phyloP scores from a whole-genome alignment of 768 basidiomycete species.

The Lactarius sp. region DNA sequence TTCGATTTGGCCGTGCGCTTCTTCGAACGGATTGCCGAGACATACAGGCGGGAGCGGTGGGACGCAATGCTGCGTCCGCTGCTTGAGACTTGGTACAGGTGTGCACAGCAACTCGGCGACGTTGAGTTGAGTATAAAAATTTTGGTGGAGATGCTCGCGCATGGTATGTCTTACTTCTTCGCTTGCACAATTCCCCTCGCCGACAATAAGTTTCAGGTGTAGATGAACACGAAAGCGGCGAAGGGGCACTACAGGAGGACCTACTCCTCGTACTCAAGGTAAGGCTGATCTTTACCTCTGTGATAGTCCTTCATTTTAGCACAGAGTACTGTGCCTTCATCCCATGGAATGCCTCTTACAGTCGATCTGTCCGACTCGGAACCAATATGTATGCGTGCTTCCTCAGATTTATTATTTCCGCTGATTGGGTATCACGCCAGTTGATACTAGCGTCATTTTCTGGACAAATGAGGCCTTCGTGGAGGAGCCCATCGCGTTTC shows the following conservation, averaged over 20 bases:
- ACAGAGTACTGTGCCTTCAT: conserved; percentile 68
- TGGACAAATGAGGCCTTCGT: conserved; percentile 63
- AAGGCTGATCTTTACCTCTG: conserved; percentile 13
- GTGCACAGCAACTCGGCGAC: conserved; percentile 72
- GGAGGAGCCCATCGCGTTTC: conserved; percentile 63
- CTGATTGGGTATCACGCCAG: conserved; percentile 36
- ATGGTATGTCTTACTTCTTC: conserved; percentile 46
- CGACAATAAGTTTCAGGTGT: conserved; percentile 29
- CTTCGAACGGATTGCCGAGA: conserved; percentile 87
- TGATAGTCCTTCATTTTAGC: not conserved
- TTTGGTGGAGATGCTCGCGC: conserved; percentile 78
- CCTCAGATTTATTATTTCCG: conserved; percentile 14
- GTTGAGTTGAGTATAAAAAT: conserved; percentile 70
- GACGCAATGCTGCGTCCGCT: conserved; percentile 65
- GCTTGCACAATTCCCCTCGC: not conserved
- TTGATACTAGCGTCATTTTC: conserved; percentile 63
- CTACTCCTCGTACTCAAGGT: conserved; percentile 71
- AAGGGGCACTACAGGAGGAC: conserved; percentile 57
- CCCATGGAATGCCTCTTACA: conserved; percentile 49
- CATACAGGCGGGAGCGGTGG: conserved; percentile 87
- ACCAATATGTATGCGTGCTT: conserved; percentile 51
- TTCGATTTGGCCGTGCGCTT: conserved; percentile 88
- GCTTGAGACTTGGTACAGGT: conserved; percentile 75
- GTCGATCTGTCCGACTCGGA: conserved; percentile 61
- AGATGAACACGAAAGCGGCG: conserved; percentile 41